These are phyloP conservation scores for Eucalyptus sp. DNA, from an alignment of 345 rosid species.

Conservation along the genomic window DNA sequence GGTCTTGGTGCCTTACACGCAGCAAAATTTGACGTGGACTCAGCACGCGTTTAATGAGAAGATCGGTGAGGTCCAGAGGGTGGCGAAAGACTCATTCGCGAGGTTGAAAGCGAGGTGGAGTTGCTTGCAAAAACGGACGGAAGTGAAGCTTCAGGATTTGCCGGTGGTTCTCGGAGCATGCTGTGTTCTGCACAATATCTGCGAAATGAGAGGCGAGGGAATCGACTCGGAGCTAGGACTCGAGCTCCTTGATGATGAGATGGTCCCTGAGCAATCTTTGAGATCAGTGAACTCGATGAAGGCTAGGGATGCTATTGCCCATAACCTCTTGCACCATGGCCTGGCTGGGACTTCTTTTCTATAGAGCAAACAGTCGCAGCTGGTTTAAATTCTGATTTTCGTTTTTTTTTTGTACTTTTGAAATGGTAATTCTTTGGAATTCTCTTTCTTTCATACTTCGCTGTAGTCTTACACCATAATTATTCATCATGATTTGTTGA, in stretches of 20 bases:
- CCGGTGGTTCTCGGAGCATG: constrained; percentile 12
- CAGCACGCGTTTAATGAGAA: constrained; percentile 14
- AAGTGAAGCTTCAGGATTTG: constrained; percentile 11
- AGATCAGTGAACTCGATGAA: constrained; percentile 1
- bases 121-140: constrained; percentile 7
- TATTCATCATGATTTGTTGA: not conserved
- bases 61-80: constrained; percentile 6
- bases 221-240: not conserved
- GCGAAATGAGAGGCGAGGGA: constrained; percentile 7
- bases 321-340: constrained; percentile 14
- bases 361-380: not conserved
- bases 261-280: constrained; percentile 4
- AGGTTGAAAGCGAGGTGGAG: constrained; percentile 11
- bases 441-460: not conserved
- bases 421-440: not conserved
- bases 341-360: constrained; percentile 8
- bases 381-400: not conserved
- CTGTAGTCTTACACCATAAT: not conserved
- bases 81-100: constrained; percentile 3
- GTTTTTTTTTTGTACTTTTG: not conserved
- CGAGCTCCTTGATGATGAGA: constrained; percentile 9
- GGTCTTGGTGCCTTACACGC: constrained; percentile 10
- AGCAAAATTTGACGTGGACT: constrained; percentile 11
- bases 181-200: constrained; percentile 11
- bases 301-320: constrained; percentile 10